Base-by-base conservation (phyloP, 441 rosid genomes). In the Euphorbia celastroides region DNA sequence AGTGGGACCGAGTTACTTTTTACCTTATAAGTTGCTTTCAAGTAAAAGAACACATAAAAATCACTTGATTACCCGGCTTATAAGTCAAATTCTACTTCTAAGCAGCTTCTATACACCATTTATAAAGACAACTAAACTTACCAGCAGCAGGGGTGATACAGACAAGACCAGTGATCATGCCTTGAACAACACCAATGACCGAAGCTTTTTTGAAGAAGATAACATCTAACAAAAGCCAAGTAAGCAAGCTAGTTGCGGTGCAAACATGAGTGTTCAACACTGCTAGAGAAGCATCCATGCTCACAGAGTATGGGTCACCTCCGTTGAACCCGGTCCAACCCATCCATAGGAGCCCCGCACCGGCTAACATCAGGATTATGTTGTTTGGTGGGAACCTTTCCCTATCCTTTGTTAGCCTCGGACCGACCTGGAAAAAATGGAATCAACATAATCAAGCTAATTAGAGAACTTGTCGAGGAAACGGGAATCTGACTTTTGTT, bases 101-200 rank as follows among this genome's bases (percentile, higher is more conserved):
- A n/a, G n/a, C n/a, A n/a, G n/a, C n/a, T n/a, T n/a, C n/a, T n/a
- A n/a, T n/a, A n/a, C n/a, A n/a, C n/a, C n/a, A n/a, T n/a, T n/a
- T n/a, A n/a, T n/a, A n/a, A n/a, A n/a, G n/a, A n/a, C n/a, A n/a
- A n/a, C n/a, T n/a, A n/a, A n/a, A n/a, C n/a, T n/a, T 55, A 79
- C 86, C 85, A 0, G 87, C 84, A 4, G 85, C 87, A 1, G 89
- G 87, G 38, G 85, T 82, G 80, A 85, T 82, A 83, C 85, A 85
- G 27, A 81, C 87, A 8, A 85, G 50, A 34, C 87, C 89, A 12
- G 87, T 83, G 82, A 68, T 81, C 89, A 82, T 82, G 70, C 87
- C 87, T 68, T 81, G 87, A 57, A 82, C 84, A 0, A 83, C 87
- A 1, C 87, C 89, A 17, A 83, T 81, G 32, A 78, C 69, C 13